Conservation (phyloP, 306 rosid genomes). For the Prunus persica region DNA sequence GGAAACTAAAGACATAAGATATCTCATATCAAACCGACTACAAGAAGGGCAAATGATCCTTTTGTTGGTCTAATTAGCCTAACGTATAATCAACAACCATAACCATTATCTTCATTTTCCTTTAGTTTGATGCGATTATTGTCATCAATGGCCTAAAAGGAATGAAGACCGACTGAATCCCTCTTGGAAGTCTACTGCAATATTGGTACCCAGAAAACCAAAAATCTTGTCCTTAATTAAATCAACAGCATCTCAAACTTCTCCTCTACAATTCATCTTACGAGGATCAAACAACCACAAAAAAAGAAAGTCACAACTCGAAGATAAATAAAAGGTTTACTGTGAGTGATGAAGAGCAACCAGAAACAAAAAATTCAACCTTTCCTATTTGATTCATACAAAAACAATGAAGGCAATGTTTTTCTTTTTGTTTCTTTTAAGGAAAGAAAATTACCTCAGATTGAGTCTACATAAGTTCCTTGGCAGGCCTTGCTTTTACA, state of each 20-base stretch:
- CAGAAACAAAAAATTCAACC: background rate
- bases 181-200: background rate
- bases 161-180: background rate
- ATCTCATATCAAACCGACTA: background rate
- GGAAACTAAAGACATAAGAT: background rate
- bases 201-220: background rate
- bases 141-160: background rate
- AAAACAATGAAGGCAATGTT: background rate
- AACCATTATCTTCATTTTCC: background rate
- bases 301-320: background rate
- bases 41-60: background rate
- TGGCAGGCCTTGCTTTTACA: constrained; percentile 36
- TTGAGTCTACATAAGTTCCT: constrained; percentile 1
- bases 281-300: background rate
- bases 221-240: too few species aligned
- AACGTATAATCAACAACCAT: background rate
- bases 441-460: constrained; percentile 25
- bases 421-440: background rate
- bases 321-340: background rate
- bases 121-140: background rate
- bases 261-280: background rate
- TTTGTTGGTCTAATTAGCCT: background rate
- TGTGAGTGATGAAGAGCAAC: background rate
- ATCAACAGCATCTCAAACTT: too few species aligned
- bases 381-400: background rate